Evolutionary conservation across 2,329 filamentous ascomycete genomes (phyloP), one percentile per base, ranked within the genome.

Genomic region (Aspergillus candidus): DNA sequence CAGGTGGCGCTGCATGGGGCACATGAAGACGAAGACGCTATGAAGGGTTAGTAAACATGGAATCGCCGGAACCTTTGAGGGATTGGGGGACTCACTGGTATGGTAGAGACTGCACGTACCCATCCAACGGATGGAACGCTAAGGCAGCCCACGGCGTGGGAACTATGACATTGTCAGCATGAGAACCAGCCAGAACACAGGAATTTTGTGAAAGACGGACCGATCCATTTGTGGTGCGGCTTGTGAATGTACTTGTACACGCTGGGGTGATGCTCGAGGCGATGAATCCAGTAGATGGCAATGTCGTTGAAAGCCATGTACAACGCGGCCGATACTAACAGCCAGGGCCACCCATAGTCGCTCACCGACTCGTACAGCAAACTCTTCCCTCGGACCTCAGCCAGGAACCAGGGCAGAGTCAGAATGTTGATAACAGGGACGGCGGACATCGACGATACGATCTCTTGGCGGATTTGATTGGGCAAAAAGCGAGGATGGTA

Each of bases 151-250:
- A 93, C 1, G 88, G 88, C 1, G 86, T 89, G 4, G 88, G 88
- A 84, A 93, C 36, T 38, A 38, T 12, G 8, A 38, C 6, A 2
- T 13, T 11, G 18, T 38, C 18, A 38, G 36, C 18, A 38, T 38
- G 12, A 1, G 11, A 11, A 13, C 1, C 18, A 18, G 10, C 17
- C 12, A 11, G 7, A 1, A 38, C 11, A 38, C 4, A 6, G 18
- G 10, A 6, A 6, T 14, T 27, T 5, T 38, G 36, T 11, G 6
- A 38, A 2, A 38, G 18, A 38, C 36, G 3, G 18, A 38, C 36
- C 88, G 70, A 93, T 91, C 88, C 88, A 94, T 73, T 91, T 93
- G 79, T 94, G 88, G 70, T 94, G 88, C 52, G 86, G 82, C 79
- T 94, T 94, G 77, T 94, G 88, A 41, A 93, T 75, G 54, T 73